Evolutionary conservation across 148 eudicot genomes (phyloP), one percentile per base, ranked within the genome.

Genomic region (Simmondsia chinensis): DNA sequence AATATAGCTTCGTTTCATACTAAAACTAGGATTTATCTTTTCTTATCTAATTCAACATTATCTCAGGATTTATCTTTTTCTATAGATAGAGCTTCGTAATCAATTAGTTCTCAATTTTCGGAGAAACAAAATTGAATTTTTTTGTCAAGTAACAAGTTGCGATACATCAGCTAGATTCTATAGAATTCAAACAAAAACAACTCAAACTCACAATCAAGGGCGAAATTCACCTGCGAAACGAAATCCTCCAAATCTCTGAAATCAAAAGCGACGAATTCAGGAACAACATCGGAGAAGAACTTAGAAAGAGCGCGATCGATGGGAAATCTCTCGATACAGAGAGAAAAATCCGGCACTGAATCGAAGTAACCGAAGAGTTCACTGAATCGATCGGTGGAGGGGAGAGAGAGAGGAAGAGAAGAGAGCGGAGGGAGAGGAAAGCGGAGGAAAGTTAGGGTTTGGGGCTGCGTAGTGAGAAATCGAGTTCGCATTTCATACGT

Each of bases 251-350:
- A n/a, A n/a, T n/a, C n/a, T n/a, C n/a, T n/a, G 31, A 28, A 1
- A 11, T 30, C 58, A 1, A 57, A 18, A 2, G 65, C 58, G 8
- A 79, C 48, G 16, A 22, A 39, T 2, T 59, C 63, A 27, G 96
- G 96, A 52, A 88, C 52, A 30, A 76, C 82, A 19, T 71, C 76
- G 40, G 82, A 61, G 54, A 72, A 65, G 60, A 88, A 88, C 26
- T 62, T 80, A 0, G 66, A 56, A 43, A 84, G 83, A 40, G 97
- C 69, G 5, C 52, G 44, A 0, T 66, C 66, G 30, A 81, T 49
- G 21, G 79, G 79, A 8, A 78, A 40, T 7, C 32, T 45, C 0
- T 64, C 66, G 48, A 72, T 55, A 6, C 70, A 58, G 33, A 58
- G 37, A 23, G 68, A 38, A 52, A 46, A n/a, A n/a, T n/a, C n/a